Evolutionary conservation across 768 basidiomycete species (phyloP).

Genomic region (Suillus variegatus): DNA sequence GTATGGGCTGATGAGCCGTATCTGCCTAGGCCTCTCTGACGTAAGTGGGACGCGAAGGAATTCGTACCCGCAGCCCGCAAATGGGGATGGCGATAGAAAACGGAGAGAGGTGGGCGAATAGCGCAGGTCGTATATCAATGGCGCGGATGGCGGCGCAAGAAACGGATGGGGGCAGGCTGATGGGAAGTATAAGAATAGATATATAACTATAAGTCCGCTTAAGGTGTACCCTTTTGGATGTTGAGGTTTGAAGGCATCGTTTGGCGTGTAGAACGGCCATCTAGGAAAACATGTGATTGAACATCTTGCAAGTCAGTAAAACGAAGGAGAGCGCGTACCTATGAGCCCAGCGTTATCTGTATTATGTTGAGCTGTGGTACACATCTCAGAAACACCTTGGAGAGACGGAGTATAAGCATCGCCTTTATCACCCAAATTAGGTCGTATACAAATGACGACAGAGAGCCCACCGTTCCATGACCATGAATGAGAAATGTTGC

Average conservation of each 20-base stretch:
- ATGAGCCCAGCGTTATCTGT: not conserved
- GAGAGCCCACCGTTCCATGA: not conserved
- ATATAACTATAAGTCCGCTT: not conserved
- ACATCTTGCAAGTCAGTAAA: not conserved
- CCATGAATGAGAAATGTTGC: not conserved
- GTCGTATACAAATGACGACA: not conserved
- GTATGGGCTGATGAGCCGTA: constrained; percentile 9
- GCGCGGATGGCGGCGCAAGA: not conserved
- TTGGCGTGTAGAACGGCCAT: not conserved
- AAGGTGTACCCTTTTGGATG: not conserved
- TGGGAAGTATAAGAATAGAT: not conserved
- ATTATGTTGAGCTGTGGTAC: not conserved
- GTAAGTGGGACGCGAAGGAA: constrained; percentile 5
- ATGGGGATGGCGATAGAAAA: constrained; percentile 7
- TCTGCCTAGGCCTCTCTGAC: not conserved
- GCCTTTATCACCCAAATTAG: not conserved
- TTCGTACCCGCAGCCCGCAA: not conserved
- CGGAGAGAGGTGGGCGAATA: not conserved
- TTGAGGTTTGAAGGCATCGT: not conserved
- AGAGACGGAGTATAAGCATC: not conserved
- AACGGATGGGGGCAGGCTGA: not conserved
- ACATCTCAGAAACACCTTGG: not conserved
- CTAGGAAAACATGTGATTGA: not conserved
- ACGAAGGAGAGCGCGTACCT: not conserved
- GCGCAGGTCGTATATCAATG: constrained; percentile 12